These are phyloP conservation scores for Ogataea salicorniae DNA, from an alignment of 805 yeast species.

Conservation along the genomic window DNA sequence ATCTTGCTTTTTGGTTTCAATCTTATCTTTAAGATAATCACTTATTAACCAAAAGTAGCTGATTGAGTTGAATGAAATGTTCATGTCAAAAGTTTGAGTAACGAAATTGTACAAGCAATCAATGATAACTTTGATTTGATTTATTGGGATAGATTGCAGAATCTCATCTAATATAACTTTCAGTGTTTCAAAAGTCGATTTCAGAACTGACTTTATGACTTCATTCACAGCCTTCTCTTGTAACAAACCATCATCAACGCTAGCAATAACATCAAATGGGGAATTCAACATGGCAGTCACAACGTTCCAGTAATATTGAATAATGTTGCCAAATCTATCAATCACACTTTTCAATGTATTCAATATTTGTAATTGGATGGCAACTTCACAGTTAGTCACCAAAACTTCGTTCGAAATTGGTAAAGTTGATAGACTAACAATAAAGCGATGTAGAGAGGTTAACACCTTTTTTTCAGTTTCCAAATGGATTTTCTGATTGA, in stretches of 20 bases:
- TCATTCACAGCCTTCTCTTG: conserved; percentile 36
- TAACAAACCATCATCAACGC: conserved; percentile 16
- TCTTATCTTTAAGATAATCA: conserved; percentile 52
- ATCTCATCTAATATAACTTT: conserved; percentile 85
- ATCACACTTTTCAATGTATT: conserved; percentile 66
- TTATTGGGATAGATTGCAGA: conserved; percentile 61
- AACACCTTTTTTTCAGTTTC: conserved; percentile 46
- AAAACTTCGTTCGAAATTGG: conserved; percentile 37
- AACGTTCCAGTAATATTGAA: conserved; percentile 59
- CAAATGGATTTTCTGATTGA: conserved; percentile 8
- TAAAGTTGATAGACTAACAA: conserved; percentile 36
- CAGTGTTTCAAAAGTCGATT: conserved; percentile 73
- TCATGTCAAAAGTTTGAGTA: conserved; percentile 65
- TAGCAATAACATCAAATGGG: conserved; percentile 45
- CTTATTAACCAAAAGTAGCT: conserved; percentile 91
- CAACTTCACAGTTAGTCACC: conserved; percentile 56
- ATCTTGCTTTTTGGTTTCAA: conserved; percentile 10
- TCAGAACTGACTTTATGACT: conserved; percentile 47
- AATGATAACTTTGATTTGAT: conserved; percentile 58
- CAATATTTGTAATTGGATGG: conserved; percentile 57
- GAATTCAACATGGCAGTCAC: conserved; percentile 59
- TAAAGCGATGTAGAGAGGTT: conserved; percentile 41
- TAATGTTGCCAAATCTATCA: conserved; percentile 66
- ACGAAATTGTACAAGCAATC: conserved; percentile 72
- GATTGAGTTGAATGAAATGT: conserved; percentile 85